A percentile compares a stretch with the other conserved stretches of the same genome.
Evolutionary conservation across 2,329 filamentous ascomycete species (phyloP).

Genomic region (Pseudocercospora fijiensis): DNA sequence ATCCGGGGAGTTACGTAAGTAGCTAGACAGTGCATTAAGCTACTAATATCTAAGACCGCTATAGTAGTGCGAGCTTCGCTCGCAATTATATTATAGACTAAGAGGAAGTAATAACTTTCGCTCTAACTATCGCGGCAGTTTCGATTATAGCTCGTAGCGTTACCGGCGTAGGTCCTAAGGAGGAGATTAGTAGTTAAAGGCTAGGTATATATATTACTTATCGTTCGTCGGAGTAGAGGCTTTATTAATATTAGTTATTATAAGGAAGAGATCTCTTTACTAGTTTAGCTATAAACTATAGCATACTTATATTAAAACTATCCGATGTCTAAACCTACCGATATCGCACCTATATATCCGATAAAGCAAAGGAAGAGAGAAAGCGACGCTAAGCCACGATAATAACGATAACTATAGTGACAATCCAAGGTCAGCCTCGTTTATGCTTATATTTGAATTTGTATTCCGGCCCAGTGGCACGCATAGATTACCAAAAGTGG

Average conservation of each 20-base stretch:
- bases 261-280: too few relatives aligned
- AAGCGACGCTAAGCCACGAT: not conserved
- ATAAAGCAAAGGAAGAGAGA: not conserved
- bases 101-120: not conserved
- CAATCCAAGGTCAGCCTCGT: not conserved
- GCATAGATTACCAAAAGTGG: not conserved
- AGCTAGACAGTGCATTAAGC: too few relatives aligned
- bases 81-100: too few relatives aligned
- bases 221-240: too few relatives aligned
- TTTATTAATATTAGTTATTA: too few relatives aligned
- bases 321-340: not conserved
- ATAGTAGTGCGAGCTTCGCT: too few relatives aligned
- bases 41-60: too few relatives aligned
- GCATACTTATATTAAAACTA: not conserved
- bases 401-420: too few relatives aligned
- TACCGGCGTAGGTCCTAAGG: not conserved
- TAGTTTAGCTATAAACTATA: too few relatives aligned
- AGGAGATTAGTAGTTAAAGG: not conserved
- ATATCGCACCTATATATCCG: too few relatives aligned
- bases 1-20: too few relatives aligned
- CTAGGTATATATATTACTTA: too few relatives aligned
- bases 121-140: not conserved
- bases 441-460: not conserved
- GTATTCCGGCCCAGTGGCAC: not conserved
- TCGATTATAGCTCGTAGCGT: not conserved